Evolutionary conservation across 148 eudicot species (phyloP).

Genomic region (Silene conica): DNA sequence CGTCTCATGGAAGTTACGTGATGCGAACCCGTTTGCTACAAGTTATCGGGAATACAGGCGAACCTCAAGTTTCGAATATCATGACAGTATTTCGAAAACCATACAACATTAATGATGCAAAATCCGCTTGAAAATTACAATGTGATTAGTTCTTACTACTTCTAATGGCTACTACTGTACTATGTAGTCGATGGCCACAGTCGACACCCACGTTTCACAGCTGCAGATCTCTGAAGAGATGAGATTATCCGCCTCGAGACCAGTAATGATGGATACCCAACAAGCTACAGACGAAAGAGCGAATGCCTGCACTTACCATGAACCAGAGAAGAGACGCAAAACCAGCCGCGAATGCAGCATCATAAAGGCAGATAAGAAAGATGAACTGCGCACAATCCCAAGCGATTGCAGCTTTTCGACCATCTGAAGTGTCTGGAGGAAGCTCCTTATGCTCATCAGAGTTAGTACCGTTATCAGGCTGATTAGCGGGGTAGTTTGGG

Average conservation of each 20-base stretch:
- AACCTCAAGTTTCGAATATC: no score
- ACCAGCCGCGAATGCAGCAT: neutral
- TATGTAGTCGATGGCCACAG: no score
- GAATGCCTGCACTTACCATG: neutral
- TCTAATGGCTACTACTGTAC: no score
- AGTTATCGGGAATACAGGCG: neutral
- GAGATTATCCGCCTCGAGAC: neutral
- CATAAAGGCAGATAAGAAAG: constrained; percentile 3
- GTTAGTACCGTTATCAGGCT: neutral
- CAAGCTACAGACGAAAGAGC: neutral
- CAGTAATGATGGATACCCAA: neutral
- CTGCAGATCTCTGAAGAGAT: neutral
- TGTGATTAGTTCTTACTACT: no score
- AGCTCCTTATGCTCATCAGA: neutral
- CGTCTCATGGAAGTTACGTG: neutral
- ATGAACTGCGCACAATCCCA: neutral
- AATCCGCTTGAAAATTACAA: neutral
- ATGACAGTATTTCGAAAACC: neutral
- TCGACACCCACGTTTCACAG: no score
- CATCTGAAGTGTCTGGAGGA: neutral
- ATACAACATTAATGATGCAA: neutral
- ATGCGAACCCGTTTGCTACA: neutral
- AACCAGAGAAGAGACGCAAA: neutral
- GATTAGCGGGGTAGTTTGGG: neutral
- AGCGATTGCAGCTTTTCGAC: neutral